Evolutionary conservation across 495 filamentous ascomycete genomes (phyloP).

Genomic region (Darksidea phi): DNA sequence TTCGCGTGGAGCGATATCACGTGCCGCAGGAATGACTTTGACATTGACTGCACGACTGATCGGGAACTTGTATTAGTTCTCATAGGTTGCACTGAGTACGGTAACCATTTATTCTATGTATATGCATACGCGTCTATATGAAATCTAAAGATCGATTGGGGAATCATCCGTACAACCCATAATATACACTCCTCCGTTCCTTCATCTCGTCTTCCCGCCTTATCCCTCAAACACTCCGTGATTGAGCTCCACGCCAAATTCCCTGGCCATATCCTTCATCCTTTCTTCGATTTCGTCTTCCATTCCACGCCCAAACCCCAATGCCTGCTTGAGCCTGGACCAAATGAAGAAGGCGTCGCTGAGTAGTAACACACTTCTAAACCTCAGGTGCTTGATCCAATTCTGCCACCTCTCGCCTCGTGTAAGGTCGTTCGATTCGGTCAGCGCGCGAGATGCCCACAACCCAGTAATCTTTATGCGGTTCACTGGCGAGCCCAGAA

Average conservation of each 20-base stretch:
- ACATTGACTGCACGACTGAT: too few relatives aligned
- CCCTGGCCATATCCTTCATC: constrained; percentile 83
- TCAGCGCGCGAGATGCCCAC: constrained; percentile 81
- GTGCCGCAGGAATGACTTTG: too few relatives aligned
- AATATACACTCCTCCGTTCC: not conserved
- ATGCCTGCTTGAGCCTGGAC: constrained; percentile 67
- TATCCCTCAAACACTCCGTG: constrained; percentile 86
- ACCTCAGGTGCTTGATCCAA: constrained; percentile 69
- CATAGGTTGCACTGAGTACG: too few relatives aligned
- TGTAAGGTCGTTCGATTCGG: constrained; percentile 62
- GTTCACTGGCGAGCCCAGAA: constrained; percentile 90
- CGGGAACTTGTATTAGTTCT: too few relatives aligned
- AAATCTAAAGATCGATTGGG: not conserved
- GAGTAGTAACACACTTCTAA: constrained; percentile 71
- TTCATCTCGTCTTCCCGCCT: not conserved
- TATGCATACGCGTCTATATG: too few relatives aligned
- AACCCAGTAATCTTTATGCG: constrained; percentile 88
- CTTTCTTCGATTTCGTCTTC: constrained; percentile 88
- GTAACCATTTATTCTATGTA: too few relatives aligned
- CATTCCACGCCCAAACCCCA: constrained; percentile 78
- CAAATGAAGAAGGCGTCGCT: constrained; percentile 84
- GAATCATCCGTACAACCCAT: constrained; percentile 5
- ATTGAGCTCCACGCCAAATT: constrained; percentile 87
- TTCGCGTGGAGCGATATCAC: too few relatives aligned
- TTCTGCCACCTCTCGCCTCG: constrained; percentile 57